phyloP scores from a whole-genome alignment of 352 stramenopile species.

The Elongisporangium undulatum region DNA sequence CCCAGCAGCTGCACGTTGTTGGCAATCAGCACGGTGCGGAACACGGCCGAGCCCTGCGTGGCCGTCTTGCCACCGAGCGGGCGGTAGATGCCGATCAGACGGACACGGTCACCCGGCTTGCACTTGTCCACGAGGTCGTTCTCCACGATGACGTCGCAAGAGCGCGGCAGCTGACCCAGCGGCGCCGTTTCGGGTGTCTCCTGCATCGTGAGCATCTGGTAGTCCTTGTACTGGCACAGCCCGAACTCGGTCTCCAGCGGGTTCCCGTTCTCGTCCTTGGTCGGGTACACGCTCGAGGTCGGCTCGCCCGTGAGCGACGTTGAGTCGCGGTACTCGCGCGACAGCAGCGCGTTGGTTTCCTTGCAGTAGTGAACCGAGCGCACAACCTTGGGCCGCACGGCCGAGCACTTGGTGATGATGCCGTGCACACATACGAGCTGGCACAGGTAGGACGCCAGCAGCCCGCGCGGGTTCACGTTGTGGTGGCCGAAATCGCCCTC shows the following conservation, averaged over 20 bases:
- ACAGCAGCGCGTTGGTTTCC: slow-evolving; percentile 91
- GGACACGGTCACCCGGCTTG: slow-evolving; percentile 97
- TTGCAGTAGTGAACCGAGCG: slow-evolving; percentile 98
- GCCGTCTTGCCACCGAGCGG: slow-evolving; percentile 82
- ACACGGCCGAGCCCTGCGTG: slow-evolving; percentile 86
- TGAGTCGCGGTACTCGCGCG: slow-evolving; percentile 95
- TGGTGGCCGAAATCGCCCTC: slow-evolving; percentile 91
- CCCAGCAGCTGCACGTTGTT: slow-evolving; percentile 96
- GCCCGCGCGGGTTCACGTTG: slow-evolving; percentile 91
- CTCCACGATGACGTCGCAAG: slow-evolving; percentile 97
- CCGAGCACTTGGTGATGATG: slow-evolving; percentile 98
- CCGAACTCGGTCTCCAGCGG: slow-evolving; percentile 98
- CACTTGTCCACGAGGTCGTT: slow-evolving; percentile 98
- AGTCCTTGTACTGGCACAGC: slow-evolving; percentile 98
- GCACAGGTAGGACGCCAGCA: slow-evolving; percentile 89
- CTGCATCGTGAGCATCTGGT: slow-evolving; percentile 93
- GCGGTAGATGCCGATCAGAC: slow-evolving; percentile 93
- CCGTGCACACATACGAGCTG: slow-evolving; percentile 98
- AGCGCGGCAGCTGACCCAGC: slow-evolving; percentile 96
- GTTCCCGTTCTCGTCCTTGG: slow-evolving; percentile 96
- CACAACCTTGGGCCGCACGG: slow-evolving; percentile 97
- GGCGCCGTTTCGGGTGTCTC: slow-evolving; percentile 93
- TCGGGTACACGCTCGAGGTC: slow-evolving; percentile 91
- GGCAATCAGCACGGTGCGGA: slow-evolving; percentile 95
- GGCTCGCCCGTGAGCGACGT: slow-evolving; percentile 92